Evolutionary conservation across 306 rosid genomes (phyloP), one percentile per base, ranked within the genome.

Genomic region (Quercus agrifolia): DNA sequence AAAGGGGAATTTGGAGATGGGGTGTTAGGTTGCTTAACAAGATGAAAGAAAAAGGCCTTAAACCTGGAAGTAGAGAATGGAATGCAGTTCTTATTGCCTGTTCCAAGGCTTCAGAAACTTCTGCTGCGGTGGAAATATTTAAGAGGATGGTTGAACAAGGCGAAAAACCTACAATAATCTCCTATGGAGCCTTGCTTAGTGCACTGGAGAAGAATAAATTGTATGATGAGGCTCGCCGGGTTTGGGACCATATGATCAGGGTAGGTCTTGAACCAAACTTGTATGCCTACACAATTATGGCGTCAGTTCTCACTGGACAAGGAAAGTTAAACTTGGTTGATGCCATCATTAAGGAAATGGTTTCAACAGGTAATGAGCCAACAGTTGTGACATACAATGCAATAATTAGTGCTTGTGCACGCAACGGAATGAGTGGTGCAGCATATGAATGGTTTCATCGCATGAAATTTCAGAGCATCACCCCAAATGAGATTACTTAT

Each of bases 391-490:
- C 97, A 13, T 96, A 88, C 86, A 96, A 93, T 69, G 98, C 98
- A 12, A 85, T 96, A 44, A 93, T 96, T 44, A 89, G 93, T 31
- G 92, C 92, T 14, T 96, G 90, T 79, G 98, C 85, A 0, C 85
- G 89, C 38, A 89, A 91, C 15, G 89, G 88, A 15, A 87, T 77
- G 86, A 89, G 91, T 80, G 84, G 84, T 77, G 91, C 83, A 38
- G 98, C 99, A 31, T 96, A 90, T 51, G 98, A 90, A 84, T 96
- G 99, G 98, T 96, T 96, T 90, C 91, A 91, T 78, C 83, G 90
- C 35, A 88, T 96, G 96, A 89, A 89, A 83, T 93, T 83, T 87
- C 86, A 87, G 80, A 88, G 82, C 70, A 86, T 91, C 67, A n/a
- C 90, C 62, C 97, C 96, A 4, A 83, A 93, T 52, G 91, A 90